Conservation (phyloP, 2,329 filamentous ascomycete species). For the Aspergillus sp. region DNA sequence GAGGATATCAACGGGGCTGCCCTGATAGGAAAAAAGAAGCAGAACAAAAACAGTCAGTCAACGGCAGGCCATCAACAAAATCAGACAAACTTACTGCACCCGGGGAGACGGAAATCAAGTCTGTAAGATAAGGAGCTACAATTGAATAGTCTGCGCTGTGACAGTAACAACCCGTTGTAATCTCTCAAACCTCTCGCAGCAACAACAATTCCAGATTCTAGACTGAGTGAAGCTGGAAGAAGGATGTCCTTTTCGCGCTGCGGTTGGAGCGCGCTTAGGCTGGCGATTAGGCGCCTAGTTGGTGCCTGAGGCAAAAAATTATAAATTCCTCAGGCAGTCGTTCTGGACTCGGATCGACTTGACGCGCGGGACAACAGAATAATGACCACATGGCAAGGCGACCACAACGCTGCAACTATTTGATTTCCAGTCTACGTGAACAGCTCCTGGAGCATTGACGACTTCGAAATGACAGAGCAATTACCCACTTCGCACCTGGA, state of each 20-base stretch:
- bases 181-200: not conserved
- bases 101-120: conserved; percentile 3
- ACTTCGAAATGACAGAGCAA: conserved; percentile 28
- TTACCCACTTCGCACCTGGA: conserved; percentile 39
- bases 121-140: conserved; percentile 1
- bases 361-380: conserved; percentile 7
- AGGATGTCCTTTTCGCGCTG: not conserved
- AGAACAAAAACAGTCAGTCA: conserved; percentile 7
- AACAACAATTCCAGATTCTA: not conserved
- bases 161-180: not conserved
- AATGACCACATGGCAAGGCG: not conserved
- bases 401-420: too few species aligned
- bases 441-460: too few species aligned
- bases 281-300: not conserved
- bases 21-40: conserved; percentile 14
- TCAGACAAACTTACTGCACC: conserved; percentile 18
- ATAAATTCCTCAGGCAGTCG: conserved; percentile 17
- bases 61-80: conserved; percentile 3
- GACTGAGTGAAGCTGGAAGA: conserved; percentile 1
- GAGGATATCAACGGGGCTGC: conserved; percentile 17
- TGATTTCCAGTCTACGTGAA: too few species aligned
- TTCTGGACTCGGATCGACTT: conserved; percentile 26
- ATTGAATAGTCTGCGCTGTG: conserved; percentile 1
- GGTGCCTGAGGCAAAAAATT: conserved; percentile 10
- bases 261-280: not conserved